Conservation (phyloP, 2,329 filamentous ascomycete species). For the Chaetomium sp. region DNA sequence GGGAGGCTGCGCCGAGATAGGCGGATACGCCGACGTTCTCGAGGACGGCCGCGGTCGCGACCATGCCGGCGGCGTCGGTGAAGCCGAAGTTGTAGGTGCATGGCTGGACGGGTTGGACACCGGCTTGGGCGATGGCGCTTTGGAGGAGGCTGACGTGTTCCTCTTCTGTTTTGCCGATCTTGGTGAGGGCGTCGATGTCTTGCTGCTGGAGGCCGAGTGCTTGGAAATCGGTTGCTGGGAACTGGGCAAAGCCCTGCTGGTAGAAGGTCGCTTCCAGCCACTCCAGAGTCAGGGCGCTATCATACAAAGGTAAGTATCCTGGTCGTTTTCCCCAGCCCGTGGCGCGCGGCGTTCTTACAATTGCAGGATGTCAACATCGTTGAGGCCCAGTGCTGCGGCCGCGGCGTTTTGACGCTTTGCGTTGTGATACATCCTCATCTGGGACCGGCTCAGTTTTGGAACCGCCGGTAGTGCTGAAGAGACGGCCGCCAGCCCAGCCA, state of each 20-base stretch:
- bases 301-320: constrained; percentile 15
- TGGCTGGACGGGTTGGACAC: constrained; percentile 58
- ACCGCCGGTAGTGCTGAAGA: constrained; percentile 42
- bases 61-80: constrained; percentile 59
- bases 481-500: constrained; percentile 40
- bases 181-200: constrained; percentile 54
- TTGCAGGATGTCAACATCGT: constrained; percentile 51
- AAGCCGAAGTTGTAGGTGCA: constrained; percentile 70
- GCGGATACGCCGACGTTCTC: constrained; percentile 71
- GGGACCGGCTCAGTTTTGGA: constrained; percentile 37
- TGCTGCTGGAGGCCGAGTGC: constrained; percentile 51
- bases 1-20: constrained; percentile 63
- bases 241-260: constrained; percentile 61
- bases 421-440: constrained; percentile 41
- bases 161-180: constrained; percentile 57
- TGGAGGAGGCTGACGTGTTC: constrained; percentile 56
- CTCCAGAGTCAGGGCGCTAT: constrained; percentile 64
- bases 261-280: constrained; percentile 70
- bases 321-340: neutral
- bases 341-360: constrained; percentile 39
- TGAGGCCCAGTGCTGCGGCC: constrained; percentile 40
- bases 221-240: constrained; percentile 57
- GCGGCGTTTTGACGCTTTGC: constrained; percentile 46
- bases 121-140: constrained; percentile 53
- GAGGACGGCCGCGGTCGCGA: constrained; percentile 61